Evolutionary conservation across 2,329 filamentous ascomycete genomes (phyloP).

Genomic region (Blastomyces emzantsi): DNA sequence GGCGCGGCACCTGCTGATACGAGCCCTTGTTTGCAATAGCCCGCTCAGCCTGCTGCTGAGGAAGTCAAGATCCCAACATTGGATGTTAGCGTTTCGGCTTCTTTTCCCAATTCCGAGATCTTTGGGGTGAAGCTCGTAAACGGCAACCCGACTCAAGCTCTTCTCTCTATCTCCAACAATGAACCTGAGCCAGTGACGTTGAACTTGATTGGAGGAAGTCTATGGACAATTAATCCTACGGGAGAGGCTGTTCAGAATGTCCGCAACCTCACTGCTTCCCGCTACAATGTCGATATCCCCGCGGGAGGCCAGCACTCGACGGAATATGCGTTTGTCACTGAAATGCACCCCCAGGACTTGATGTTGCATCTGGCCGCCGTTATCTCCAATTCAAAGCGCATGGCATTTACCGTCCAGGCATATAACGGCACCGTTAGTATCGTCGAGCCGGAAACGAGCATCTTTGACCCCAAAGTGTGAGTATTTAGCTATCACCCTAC

Average conservation of each 20-base stretch:
- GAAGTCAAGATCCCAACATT: conserved; percentile 53
- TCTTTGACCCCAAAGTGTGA: conserved; percentile 94
- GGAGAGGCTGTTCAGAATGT: conserved; percentile 53
- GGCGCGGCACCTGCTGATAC: background rate
- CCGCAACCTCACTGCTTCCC: conserved; percentile 73
- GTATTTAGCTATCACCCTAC: conserved; percentile 22
- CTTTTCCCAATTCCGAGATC: conserved; percentile 62
- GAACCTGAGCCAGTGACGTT: conserved; percentile 68
- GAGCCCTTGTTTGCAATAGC: background rate
- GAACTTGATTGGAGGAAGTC: conserved; percentile 64
- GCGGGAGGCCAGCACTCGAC: conserved; percentile 67
- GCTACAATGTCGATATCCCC: conserved; percentile 64
- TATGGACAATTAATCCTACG: conserved; percentile 52
- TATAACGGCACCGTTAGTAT: conserved; percentile 77
- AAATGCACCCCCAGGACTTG: conserved; percentile 89
- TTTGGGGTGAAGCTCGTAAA: conserved; percentile 96
- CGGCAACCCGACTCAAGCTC: conserved; percentile 70
- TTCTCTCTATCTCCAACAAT: conserved; percentile 75
- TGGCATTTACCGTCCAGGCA: conserved; percentile 65
- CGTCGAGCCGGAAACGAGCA: conserved; percentile 81
- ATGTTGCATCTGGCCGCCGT: conserved; percentile 68
- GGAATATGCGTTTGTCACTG: conserved; percentile 76
- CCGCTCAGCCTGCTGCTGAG: conserved; percentile 50
- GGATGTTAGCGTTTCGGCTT: conserved; percentile 47
- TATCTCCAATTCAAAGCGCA: conserved; percentile 56